Evolutionary conservation across 495 filamentous ascomycete species (phyloP).

Genomic region (Cairneyella variabilis): DNA sequence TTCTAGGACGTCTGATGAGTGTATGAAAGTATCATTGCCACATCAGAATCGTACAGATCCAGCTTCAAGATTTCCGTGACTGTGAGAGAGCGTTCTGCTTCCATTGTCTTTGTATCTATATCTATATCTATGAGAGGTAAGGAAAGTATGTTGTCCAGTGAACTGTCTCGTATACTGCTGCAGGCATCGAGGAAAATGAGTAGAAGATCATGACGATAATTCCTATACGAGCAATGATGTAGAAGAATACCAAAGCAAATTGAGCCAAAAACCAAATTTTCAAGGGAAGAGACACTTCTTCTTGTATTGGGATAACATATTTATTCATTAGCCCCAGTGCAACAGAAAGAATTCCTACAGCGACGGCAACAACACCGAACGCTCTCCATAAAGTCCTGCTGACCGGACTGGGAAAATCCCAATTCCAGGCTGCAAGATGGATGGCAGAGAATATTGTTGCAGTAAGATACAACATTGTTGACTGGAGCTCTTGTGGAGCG

Average conservation of each 20-base stretch:
- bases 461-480: conserved; percentile 9
- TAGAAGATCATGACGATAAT: conserved; percentile 16
- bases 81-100: no score
- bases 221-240: conserved; percentile 8
- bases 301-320: neutral
- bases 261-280: neutral
- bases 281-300: neutral
- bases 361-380: conserved; percentile 1
- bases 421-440: conserved; percentile 26
- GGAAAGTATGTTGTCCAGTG: no score
- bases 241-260: conserved; percentile 1
- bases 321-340: neutral
- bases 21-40: no score
- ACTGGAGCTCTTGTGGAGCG: neutral
- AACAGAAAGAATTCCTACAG: neutral
- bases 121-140: no score
- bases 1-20: no score
- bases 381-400: conserved; percentile 18
- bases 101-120: no score
- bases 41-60: no score
- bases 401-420: conserved; percentile 15
- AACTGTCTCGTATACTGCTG: conserved; percentile 12
- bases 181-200: conserved; percentile 17
- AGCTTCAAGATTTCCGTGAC: no score
- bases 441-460: conserved; percentile 22